Base-by-base conservation (phyloP, 2,329 filamentous ascomycete genomes). In the Penicillium expansum region DNA sequence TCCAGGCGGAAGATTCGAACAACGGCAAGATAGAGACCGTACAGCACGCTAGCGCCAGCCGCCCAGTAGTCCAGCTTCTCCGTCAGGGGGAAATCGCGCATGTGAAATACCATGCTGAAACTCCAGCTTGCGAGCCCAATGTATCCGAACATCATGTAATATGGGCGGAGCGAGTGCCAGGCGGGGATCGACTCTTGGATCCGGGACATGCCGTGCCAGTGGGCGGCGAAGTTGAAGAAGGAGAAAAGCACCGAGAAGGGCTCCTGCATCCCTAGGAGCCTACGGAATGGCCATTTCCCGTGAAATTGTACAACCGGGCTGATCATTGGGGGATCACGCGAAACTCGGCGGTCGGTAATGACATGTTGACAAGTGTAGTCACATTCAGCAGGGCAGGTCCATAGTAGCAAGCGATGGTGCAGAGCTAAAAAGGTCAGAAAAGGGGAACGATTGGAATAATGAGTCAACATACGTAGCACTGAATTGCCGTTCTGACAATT, bases 331-430 rank as follows among this genome's bases (percentile, higher is more conserved):
- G 84, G 83, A 58, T 85, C 83, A 61, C 83, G 79, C 27, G 83
- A 79, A 63, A 92, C 77, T 62, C 93, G 91, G 57, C 78, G 77
- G 66, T 84, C 77, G 55, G 94, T 97, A 58, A 95, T 82, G 73
- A 96, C 88, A 81, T 96, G 93, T 75, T 99, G 94, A 81, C 94
- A 99, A 59, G 90, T 88, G 80, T 99, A 96, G 80, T 99, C 92
- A 85, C 94, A 99, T 83, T 99, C 93, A 71, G 89, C 82, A 60
- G 89, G 85, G 78, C 94, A 99, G 72, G 86, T 86, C 94, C 94
- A 99, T 74, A 97, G 79, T 70, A 97, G 86, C 65, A 97, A 82
- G 60, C 90, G 90, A 72, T 88, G 92, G 76, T 90, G 85, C 66
- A 96, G 73, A 61, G 94, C 92, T 96, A 71, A 10, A 32, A 44